Percentiles rank a stretch among this genome's conserved stretches.
phyloP scores from a whole-genome alignment of 2,329 filamentous ascomycete species.

The Aureobasidium sp. region DNA sequence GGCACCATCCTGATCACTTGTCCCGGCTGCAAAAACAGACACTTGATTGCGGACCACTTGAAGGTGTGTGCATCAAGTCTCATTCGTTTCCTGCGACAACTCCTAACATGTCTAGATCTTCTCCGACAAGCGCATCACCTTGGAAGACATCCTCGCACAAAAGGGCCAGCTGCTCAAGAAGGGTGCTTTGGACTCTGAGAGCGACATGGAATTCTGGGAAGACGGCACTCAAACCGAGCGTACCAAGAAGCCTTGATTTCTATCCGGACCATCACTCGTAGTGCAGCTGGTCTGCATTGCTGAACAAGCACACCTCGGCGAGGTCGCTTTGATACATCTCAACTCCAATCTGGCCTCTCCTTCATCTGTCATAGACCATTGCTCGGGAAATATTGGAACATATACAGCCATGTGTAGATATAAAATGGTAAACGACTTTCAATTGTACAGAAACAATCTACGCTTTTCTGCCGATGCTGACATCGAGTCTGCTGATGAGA shows the following conservation, averaged over 20 bases:
- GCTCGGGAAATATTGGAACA: not conserved
- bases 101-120: slow-evolving; percentile 49
- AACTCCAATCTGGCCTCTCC: not conserved
- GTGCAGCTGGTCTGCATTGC: slow-evolving; percentile 9
- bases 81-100: not conserved
- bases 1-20: slow-evolving; percentile 86
- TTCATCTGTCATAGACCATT: not conserved
- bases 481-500: slow-evolving; percentile 67
- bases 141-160: slow-evolving; percentile 69
- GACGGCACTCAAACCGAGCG: slow-evolving; percentile 38
- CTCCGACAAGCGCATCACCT: slow-evolving; percentile 57
- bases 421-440: not conserved
- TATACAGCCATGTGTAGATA: not conserved
- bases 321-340: not conserved
- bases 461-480: slow-evolving; percentile 55
- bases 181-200: slow-evolving; percentile 62
- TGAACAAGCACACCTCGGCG: not conserved
- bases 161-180: slow-evolving; percentile 66
- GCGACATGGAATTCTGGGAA: slow-evolving; percentile 89
- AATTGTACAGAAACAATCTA: slow-evolving; percentile 11
- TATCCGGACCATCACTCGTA: not conserved
- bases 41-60: slow-evolving; percentile 87
- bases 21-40: slow-evolving; percentile 73
- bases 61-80: slow-evolving; percentile 35
- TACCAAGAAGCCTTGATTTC: not conserved